Evolutionary conservation across 768 basidiomycete genomes (phyloP), one percentile per base, ranked within the genome.

Genomic region (Leccinum longicurvipes): DNA sequence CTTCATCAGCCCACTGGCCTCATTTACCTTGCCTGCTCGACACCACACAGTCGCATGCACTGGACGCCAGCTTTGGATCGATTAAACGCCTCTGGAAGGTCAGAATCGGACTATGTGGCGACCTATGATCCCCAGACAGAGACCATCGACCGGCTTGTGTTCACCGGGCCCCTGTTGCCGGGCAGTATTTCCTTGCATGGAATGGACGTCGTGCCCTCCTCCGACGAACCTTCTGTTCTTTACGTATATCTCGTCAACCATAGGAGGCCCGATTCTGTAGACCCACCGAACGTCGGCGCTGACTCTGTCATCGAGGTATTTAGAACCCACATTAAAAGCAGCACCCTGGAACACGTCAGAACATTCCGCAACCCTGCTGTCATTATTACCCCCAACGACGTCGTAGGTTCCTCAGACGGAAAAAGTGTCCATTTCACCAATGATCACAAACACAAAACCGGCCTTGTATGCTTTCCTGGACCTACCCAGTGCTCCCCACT

Each of bases 241-340:
- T 87, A 79, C 58, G 73, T 89, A 15, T 89, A 87, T 62, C 72
- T 86, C n/a, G 74, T 90, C 59, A 90, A 90, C 65, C 87, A 90
- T 66, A 82, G 85, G 28, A 73, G 72, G 19, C 87, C 86, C 0
- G 54, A 74, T 2, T 68, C 68, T 15, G 73, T 68, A 12, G 65
- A 73, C 23, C 69, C 80, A 1, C 60, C 55, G 6, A 60, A 65
- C 14, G 75, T 79, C 6, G 89, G 89, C n/a, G 86, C 88, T 1
- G 83, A 90, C 65, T 87, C 87, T 1, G 79, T 76, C 51, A 72
- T 91, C 23, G 89, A 91, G 65, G 76, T 91, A 21, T 89, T 90
- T 66, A 79, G 77, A 62, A 84, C 82, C 1, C 68, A 58, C 0
- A 58, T 79, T 2, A 80, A 80, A 12, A 71, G 76, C 51, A 63